Evolutionary conservation across 768 basidiomycete species (phyloP).

Genomic region (Fistulinella prunicolor): DNA sequence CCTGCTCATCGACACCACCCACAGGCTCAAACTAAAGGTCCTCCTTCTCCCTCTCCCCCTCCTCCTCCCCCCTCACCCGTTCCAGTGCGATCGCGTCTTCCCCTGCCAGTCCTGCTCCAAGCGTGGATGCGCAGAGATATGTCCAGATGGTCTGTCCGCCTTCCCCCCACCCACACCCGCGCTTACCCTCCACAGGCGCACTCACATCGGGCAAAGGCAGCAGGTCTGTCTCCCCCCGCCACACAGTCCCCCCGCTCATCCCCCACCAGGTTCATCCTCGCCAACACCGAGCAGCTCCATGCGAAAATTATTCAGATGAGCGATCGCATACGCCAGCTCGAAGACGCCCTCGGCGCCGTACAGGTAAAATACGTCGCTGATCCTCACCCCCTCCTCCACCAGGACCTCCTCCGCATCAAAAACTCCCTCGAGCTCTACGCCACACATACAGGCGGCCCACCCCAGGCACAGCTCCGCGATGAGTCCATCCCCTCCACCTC

Average conservation of each 20-base stretch:
- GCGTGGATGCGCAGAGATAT: slow-evolving; percentile 60
- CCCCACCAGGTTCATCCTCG: slow-evolving; percentile 56
- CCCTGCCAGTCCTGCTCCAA: slow-evolving; percentile 68
- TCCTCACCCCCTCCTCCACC: slow-evolving; percentile 52
- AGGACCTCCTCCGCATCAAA: slow-evolving; percentile 61
- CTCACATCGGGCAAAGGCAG: slow-evolving; percentile 62
- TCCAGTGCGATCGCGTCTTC: slow-evolving; percentile 61
- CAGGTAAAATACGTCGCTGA: slow-evolving; percentile 41
- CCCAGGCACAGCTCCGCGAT: slow-evolving; percentile 1
- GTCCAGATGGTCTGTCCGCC: slow-evolving; percentile 48
- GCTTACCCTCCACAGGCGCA: slow-evolving; percentile 38
- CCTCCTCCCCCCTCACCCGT: slow-evolving; percentile 6
- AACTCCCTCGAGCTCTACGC: slow-evolving; percentile 64
- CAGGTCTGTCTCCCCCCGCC: slow-evolving; percentile 39
- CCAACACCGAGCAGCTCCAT: slow-evolving; percentile 64
- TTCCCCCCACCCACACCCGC: neutral
- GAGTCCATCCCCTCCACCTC: slow-evolving; percentile 16
- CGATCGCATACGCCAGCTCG: slow-evolving; percentile 61
- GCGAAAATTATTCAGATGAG: slow-evolving; percentile 59
- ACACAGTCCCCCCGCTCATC: slow-evolving; percentile 7
- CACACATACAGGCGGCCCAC: slow-evolving; percentile 22
- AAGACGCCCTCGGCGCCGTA: slow-evolving; percentile 51
- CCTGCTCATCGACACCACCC: too few relatives aligned
- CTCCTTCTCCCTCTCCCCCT: neutral
- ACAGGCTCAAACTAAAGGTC: slow-evolving; percentile 57